Percentiles rank a stretch among this genome's conserved stretches.
These are phyloP conservation scores for Ustulina deusta DNA, from an alignment of 2,329 filamentous ascomycete species.

Conservation along the genomic window DNA sequence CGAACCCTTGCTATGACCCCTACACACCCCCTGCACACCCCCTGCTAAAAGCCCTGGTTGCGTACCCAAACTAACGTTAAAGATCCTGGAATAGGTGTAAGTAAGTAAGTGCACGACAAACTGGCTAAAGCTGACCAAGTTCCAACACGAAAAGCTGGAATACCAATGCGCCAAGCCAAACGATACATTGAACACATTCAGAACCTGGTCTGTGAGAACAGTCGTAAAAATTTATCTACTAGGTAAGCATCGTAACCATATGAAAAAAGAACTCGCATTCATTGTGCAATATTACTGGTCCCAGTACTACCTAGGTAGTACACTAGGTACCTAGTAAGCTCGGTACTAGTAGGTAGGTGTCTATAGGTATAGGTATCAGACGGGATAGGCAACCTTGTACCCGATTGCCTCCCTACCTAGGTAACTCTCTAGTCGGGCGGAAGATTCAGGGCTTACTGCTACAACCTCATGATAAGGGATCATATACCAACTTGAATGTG, in stretches of 20 bases:
- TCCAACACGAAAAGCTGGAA: slow-evolving; percentile 10
- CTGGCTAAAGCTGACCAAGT: slow-evolving; percentile 7
- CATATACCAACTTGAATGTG: slow-evolving; percentile 6
- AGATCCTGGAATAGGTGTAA: no score
- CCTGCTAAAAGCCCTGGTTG: no score
- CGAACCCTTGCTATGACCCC: no score
- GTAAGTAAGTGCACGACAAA: slow-evolving; percentile 10
- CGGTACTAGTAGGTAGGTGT: not conserved
- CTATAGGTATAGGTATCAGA: not conserved
- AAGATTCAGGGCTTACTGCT: slow-evolving; percentile 11
- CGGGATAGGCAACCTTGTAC: slow-evolving; percentile 19
- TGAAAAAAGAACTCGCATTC: not conserved
- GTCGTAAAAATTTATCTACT: no score
- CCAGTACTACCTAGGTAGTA: no score
- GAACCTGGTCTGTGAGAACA: not conserved
- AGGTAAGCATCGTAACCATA: no score
- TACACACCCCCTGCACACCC: no score
- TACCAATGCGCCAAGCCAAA: slow-evolving; percentile 17
- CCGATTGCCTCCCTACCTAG: slow-evolving; percentile 5
- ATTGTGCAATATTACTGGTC: not conserved
- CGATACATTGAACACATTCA: not conserved
- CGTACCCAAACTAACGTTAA: no score
- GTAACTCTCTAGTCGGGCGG: slow-evolving; percentile 17
- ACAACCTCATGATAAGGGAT: slow-evolving; percentile 26
- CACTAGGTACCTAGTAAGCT: not conserved